These are phyloP conservation scores for Juncus inflexus DNA, from an alignment of 176 grass and related monocot genomes.

Conservation along the genomic window DNA sequence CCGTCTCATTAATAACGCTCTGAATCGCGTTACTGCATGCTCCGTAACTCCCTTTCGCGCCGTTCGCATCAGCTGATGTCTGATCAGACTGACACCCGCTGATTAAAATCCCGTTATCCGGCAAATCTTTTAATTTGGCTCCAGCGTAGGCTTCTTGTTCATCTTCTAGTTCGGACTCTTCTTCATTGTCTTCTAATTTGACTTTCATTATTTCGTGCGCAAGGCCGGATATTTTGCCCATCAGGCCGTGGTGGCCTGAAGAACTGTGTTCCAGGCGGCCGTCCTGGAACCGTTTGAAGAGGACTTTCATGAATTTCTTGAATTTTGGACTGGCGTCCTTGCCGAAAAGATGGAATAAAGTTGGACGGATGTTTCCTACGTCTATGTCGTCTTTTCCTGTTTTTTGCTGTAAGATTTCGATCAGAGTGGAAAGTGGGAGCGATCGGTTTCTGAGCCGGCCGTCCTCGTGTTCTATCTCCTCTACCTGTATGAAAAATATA, in stretches of 20 bases:
- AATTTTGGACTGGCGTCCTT: slow-evolving; percentile 79
- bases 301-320: slow-evolving; percentile 82
- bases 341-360: slow-evolving; percentile 69
- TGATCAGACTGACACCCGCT: slow-evolving; percentile 94
- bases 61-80: slow-evolving; percentile 71
- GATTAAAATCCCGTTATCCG: slow-evolving; percentile 56
- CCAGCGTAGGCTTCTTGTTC: slow-evolving; percentile 53
- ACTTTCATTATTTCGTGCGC: slow-evolving; percentile 70
- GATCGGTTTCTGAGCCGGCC: slow-evolving; percentile 32
- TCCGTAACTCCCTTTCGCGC: slow-evolving; percentile 58
- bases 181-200: slow-evolving; percentile 46
- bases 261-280: slow-evolving; percentile 18
- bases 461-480: not conserved
- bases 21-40: slow-evolving; percentile 88
- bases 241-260: slow-evolving; percentile 18
- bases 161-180: slow-evolving; percentile 26
- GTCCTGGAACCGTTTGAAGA: slow-evolving; percentile 48
- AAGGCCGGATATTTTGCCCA: slow-evolving; percentile 46
- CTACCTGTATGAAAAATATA: too few species aligned
- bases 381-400: slow-evolving; percentile 70
- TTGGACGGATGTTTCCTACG: slow-evolving; percentile 70
- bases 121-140: slow-evolving; percentile 14
- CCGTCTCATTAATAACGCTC: slow-evolving; percentile 37
- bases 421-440: slow-evolving; percentile 62
- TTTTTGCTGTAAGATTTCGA: slow-evolving; percentile 66